Evolutionary conservation across 2,329 filamentous ascomycete species (phyloP).

Genomic region (Sporothrix curviconia): DNA sequence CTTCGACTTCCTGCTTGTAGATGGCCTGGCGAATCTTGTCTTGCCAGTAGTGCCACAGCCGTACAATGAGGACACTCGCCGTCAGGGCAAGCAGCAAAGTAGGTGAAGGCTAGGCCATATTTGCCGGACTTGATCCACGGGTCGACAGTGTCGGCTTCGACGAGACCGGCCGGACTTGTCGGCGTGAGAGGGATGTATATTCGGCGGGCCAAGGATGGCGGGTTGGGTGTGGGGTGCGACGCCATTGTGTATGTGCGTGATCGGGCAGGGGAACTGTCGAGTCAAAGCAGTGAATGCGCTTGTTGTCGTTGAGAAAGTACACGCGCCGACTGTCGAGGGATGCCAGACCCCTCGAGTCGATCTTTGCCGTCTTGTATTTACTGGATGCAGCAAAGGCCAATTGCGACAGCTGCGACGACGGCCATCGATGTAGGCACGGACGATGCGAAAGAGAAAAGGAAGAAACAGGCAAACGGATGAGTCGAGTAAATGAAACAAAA

Average conservation of each 20-base stretch:
- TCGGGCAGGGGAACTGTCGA: not conserved
- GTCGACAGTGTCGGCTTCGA: constrained; percentile 61
- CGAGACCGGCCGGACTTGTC: constrained; percentile 53
- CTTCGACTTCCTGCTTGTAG: constrained; percentile 73
- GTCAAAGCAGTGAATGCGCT: not conserved
- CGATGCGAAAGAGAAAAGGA: not conserved
- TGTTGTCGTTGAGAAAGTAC: not conserved
- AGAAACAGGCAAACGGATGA: too few species aligned
- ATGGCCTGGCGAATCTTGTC: constrained; percentile 88
- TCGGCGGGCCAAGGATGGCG: constrained; percentile 43
- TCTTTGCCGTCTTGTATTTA: not conserved
- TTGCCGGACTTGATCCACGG: constrained; percentile 78
- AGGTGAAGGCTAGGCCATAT: constrained; percentile 82
- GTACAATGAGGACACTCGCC: constrained; percentile 58
- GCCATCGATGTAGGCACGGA: constrained; percentile 5
- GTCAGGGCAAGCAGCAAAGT: constrained; percentile 73
- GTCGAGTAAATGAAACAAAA: too few species aligned
- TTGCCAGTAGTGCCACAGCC: constrained; percentile 83
- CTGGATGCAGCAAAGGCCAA: constrained; percentile 13
- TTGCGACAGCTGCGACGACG: not conserved
- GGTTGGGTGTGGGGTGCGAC: not conserved
- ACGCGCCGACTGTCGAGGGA: constrained; percentile 3
- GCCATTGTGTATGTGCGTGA: constrained; percentile 2
- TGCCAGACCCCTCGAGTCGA: constrained; percentile 15
- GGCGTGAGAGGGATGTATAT: constrained; percentile 55